phyloP scores from a whole-genome alignment of 495 filamentous ascomycete species.

The Lineolata rhizophorae region DNA sequence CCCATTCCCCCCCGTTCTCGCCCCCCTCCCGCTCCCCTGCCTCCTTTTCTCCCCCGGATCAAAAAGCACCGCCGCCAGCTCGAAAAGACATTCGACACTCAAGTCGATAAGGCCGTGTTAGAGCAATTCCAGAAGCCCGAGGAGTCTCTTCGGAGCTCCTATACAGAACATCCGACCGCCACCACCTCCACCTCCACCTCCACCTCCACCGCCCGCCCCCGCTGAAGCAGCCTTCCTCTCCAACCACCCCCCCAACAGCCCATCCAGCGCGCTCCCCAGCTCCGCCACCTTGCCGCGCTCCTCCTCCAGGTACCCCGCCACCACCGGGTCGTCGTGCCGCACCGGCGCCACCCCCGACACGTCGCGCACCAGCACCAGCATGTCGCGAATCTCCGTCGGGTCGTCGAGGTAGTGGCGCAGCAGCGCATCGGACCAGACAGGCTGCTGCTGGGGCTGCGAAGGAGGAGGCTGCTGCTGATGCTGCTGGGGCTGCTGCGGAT shows the following conservation, averaged over 20 bases:
- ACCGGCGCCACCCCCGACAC: slow-evolving; percentile 59
- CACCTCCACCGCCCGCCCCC: no score
- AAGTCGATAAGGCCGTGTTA: no score
- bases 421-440: slow-evolving; percentile 65
- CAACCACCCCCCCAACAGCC: slow-evolving; percentile 67
- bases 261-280: slow-evolving; percentile 66
- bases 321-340: slow-evolving; percentile 63
- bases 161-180: no score
- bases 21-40: no score
- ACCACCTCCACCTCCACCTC: no score
- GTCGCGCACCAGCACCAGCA: slow-evolving; percentile 80
- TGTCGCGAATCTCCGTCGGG: slow-evolving; percentile 71
- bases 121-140: no score
- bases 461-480: slow-evolving; percentile 7
- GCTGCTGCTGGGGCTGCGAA: slow-evolving; percentile 11
- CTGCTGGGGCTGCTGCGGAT: slow-evolving; percentile 4
- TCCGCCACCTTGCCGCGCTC: slow-evolving; percentile 62
- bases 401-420: slow-evolving; percentile 82
- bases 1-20: no score
- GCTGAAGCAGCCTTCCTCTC: no score
- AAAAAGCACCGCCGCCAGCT: no score
- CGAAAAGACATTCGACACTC: no score
- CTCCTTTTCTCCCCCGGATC: no score
- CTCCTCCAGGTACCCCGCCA: slow-evolving; percentile 58
- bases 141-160: no score